A percentile compares a stretch with the other conserved stretches of the same genome.
Evolutionary conservation across 306 rosid genomes (phyloP).

Genomic region (Castanospermum australe): DNA sequence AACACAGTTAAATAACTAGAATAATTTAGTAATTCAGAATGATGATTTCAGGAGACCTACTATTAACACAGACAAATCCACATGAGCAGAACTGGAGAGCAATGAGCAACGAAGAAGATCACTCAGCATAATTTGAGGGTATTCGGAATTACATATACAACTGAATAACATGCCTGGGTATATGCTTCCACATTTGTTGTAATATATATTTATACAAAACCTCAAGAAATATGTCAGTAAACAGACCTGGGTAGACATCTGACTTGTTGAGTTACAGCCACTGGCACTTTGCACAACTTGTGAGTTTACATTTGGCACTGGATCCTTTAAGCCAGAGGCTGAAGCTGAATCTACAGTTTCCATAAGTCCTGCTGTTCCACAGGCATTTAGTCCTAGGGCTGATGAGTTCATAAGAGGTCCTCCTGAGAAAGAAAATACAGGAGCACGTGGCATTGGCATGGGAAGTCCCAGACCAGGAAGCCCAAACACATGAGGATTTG

Average conservation of each 20-base stretch:
- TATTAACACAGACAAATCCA: background rate
- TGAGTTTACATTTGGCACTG: slow-evolving; percentile 38
- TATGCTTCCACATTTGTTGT: background rate
- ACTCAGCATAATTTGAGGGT: background rate
- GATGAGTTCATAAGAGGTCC: slow-evolving; percentile 54
- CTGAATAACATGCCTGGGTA: background rate
- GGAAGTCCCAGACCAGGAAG: slow-evolving; percentile 59
- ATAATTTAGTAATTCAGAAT: background rate
- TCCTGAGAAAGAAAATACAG: slow-evolving; percentile 42
- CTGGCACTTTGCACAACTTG: slow-evolving; percentile 38
- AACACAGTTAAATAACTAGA: background rate
- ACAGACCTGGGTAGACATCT: slow-evolving; percentile 51
- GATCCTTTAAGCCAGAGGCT: slow-evolving; percentile 51
- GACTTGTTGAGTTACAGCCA: slow-evolving; percentile 35
- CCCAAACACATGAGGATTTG: slow-evolving; percentile 65
- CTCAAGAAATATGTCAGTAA: slow-evolving; percentile 2
- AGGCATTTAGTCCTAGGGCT: slow-evolving; percentile 33
- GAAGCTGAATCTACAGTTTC: slow-evolving; percentile 43
- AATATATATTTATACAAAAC: background rate
- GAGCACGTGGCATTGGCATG: slow-evolving; percentile 50
- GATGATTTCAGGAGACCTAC: background rate
- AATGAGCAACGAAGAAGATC: background rate
- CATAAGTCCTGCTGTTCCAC: slow-evolving; percentile 40
- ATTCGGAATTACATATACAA: background rate
- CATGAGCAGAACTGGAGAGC: background rate